Conservation (phyloP, 2,329 filamentous ascomycete genomes). For the Mollisia scopiformis region DNA sequence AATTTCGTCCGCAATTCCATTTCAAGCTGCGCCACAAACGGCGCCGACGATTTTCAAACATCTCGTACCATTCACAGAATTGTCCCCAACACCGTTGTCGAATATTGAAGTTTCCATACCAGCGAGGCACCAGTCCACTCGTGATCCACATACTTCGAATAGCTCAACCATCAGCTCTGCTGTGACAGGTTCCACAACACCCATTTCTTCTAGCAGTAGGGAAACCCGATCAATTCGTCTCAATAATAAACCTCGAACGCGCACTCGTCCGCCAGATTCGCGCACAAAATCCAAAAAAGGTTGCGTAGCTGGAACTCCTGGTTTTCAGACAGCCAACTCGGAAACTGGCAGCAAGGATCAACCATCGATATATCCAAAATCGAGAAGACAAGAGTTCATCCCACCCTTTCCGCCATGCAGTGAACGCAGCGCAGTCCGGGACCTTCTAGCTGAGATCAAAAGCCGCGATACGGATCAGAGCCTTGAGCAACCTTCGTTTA, state of each 20-base stretch:
- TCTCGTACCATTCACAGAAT: not conserved
- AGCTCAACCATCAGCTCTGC: too few species aligned
- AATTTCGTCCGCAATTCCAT: not conserved
- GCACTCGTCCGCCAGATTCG: too few species aligned
- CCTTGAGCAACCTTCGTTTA: conserved; percentile 10
- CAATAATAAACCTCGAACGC: too few species aligned
- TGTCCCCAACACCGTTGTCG: not conserved
- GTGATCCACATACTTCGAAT: too few species aligned
- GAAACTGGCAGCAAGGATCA: not conserved
- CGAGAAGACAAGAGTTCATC: conserved; percentile 12
- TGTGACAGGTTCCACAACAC: too few species aligned
- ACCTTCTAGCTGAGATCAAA: conserved; percentile 11
- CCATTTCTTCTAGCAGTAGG: too few species aligned
- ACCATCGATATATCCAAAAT: conserved; percentile 12
- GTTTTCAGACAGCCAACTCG: not conserved
- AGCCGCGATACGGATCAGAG: not conserved
- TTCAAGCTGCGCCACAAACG: not conserved
- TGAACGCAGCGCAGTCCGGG: conserved; percentile 18
- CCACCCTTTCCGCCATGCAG: conserved; percentile 18
- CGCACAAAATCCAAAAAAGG: too few species aligned
- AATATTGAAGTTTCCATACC: not conserved
- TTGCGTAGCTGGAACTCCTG: too few species aligned
- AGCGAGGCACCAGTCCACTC: not conserved
- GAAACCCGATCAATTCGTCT: too few species aligned
- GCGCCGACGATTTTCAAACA: not conserved